Conservation (phyloP, 1,284 basidiomycete genomes). For the Meira nashicola region DNA sequence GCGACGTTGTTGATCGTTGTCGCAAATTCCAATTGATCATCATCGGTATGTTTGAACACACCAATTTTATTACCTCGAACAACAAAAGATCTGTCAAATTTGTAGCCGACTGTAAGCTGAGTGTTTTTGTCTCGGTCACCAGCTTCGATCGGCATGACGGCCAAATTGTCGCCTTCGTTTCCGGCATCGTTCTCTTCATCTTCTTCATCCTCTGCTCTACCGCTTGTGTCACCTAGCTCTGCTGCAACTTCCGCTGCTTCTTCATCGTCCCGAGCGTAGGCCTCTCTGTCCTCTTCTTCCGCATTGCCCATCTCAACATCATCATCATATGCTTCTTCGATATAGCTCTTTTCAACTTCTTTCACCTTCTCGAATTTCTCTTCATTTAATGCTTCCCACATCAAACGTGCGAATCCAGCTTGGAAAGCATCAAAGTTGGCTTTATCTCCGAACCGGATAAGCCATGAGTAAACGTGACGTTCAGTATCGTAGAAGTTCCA, state of each 20-base stretch:
- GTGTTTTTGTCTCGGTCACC: constrained; percentile 61
- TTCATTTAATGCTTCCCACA: constrained; percentile 80
- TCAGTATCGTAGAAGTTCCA: constrained; percentile 69
- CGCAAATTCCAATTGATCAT: constrained; percentile 75
- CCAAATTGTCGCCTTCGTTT: constrained; percentile 27
- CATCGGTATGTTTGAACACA: constrained; percentile 81
- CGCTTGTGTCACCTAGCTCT: constrained; percentile 53
- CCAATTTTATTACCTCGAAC: constrained; percentile 93
- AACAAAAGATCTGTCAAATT: constrained; percentile 91
- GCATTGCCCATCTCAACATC: constrained; percentile 67
- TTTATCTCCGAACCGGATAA: constrained; percentile 66
- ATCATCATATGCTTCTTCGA: constrained; percentile 66
- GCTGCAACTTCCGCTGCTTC: constrained; percentile 39
- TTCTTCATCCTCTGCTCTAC: constrained; percentile 60
- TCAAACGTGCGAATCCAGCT: constrained; percentile 64
- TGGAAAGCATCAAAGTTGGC: constrained; percentile 66
- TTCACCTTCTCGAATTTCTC: constrained; percentile 66
- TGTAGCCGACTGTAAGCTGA: constrained; percentile 89
- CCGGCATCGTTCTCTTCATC: constrained; percentile 57
- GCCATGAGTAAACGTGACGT: constrained; percentile 69
- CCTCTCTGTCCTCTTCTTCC: constrained; percentile 48
- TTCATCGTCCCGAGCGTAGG: constrained; percentile 61
- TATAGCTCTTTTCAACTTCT: constrained; percentile 61
- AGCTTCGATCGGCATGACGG: constrained; percentile 17
- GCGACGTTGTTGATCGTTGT: constrained; percentile 81